A percentile compares a stretch with the other conserved stretches of the same genome.
Evolutionary conservation across 164 flowering plant species (phyloP).

Genomic region (Saururus chinensis): DNA sequence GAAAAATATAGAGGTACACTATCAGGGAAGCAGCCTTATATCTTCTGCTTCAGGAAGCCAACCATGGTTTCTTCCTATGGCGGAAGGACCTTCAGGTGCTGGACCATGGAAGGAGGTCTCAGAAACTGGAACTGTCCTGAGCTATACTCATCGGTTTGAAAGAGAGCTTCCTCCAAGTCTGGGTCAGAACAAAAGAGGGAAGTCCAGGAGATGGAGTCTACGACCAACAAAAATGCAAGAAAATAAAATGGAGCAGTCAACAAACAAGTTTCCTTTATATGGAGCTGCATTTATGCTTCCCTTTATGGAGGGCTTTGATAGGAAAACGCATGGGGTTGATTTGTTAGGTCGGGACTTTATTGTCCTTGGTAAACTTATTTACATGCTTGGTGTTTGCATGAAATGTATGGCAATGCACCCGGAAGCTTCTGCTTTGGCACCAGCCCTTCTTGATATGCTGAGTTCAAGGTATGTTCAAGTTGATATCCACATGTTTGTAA

Average conservation of each 20-base stretch:
- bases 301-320: conserved; percentile 89
- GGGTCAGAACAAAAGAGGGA: conserved; percentile 52
- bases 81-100: conserved; percentile 65
- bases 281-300: conserved; percentile 99
- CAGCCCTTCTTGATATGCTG: conserved; percentile 73
- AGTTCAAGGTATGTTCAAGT: conserved; percentile 51
- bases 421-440: conserved; percentile 83
- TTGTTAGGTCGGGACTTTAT: conserved; percentile 82
- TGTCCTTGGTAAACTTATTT: conserved; percentile 83
- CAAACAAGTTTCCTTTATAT: conserved; percentile 73
- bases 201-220: conserved; percentile 76
- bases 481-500: not conserved
- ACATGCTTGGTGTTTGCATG: conserved; percentile 93
- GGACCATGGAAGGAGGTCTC: conserved; percentile 80
- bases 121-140: conserved; percentile 43
- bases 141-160: conserved; percentile 67
- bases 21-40: conserved; percentile 33
- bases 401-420: conserved; percentile 93
- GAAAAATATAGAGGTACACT: conserved; percentile 29
- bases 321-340: conserved; percentile 94
- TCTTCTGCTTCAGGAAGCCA: conserved; percentile 50
- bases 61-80: conserved; percentile 79
- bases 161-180: conserved; percentile 68
- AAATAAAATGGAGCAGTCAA: conserved; percentile 39
- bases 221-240: conserved; percentile 27